Percentiles rank a stretch among this genome's conserved stretches.
Conservation (phyloP, 208 protist species). For the Porcisia deanei region DNA sequence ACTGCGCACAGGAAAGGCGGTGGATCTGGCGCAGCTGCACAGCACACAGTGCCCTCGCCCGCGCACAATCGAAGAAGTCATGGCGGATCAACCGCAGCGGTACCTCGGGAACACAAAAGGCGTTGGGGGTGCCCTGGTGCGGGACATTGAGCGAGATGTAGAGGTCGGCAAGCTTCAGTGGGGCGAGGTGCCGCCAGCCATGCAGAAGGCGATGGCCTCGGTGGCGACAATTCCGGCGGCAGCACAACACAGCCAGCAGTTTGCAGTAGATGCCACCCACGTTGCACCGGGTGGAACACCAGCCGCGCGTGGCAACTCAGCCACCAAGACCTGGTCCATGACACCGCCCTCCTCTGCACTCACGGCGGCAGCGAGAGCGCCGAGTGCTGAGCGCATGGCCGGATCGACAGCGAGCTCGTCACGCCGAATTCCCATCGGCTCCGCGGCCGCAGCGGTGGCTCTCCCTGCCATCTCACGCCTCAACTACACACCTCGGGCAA, state of each 20-base stretch:
- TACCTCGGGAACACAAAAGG: slow-evolving; percentile 15
- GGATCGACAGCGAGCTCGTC: not conserved
- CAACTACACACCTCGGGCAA: slow-evolving; percentile 17
- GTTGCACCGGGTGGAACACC: slow-evolving; percentile 2
- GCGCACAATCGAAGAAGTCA: slow-evolving; percentile 72
- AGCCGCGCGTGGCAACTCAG: not conserved
- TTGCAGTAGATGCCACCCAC: slow-evolving; percentile 11
- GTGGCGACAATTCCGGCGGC: slow-evolving; percentile 7
- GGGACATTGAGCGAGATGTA: slow-evolving; percentile 44
- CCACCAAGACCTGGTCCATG: slow-evolving; percentile 7
- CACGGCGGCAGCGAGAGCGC: not conserved
- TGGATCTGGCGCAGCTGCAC: slow-evolving; percentile 50
- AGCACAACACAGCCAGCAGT: slow-evolving; percentile 8
- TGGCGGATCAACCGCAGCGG: slow-evolving; percentile 44
- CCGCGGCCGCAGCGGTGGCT: not conserved
- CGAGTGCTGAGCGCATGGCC: not conserved
- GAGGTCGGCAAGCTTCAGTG: slow-evolving; percentile 57
- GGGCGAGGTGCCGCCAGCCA: slow-evolving; percentile 44
- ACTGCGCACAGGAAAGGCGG: slow-evolving; percentile 49
- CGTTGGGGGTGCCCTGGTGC: slow-evolving; percentile 21
- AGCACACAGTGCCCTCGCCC: slow-evolving; percentile 44
- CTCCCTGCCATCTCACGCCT: slow-evolving; percentile 31
- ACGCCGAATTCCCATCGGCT: not conserved
- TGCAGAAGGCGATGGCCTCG: slow-evolving; percentile 39
- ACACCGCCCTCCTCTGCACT: slow-evolving; percentile 6